Evolutionary conservation across 2,329 filamentous ascomycete genomes (phyloP), one percentile per base, ranked within the genome.

Genomic region (Hypoxylon sp.): DNA sequence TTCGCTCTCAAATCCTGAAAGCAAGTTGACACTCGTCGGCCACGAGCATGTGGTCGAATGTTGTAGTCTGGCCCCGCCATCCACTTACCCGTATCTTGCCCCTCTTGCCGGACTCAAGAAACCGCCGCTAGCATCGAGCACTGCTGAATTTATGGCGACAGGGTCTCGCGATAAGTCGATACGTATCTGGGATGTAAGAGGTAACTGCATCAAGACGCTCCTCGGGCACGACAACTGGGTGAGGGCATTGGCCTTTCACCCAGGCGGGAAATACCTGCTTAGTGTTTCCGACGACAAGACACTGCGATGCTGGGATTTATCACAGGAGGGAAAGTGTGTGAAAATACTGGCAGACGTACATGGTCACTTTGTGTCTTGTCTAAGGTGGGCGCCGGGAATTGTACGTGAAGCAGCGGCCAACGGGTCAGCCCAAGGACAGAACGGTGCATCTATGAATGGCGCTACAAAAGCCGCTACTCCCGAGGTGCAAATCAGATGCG

Each of bases 221-320:
- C 81, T 89, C 0, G 95, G 95, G 1, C 95, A 97, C 76, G 94
- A 97, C 77, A 97, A 97, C 77, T 98, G 95, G 95, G 88, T 98
- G 7, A 89, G 93, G 30, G 91, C 87, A 0, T 80, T 97, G 5
- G 89, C 93, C 8, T 98, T 97, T 78, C 95, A 97, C 74, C 95
- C 95, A 0, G 92, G 93, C 7, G 95, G 95, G 45, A 96, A 95
- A 79, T 97, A 96, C 74, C 85, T 98, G 1, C 81, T 98, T 5
- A 94, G 91, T 5, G 92, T 91, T 19, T 87, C 91, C 14, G 95
- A 98, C 77, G 95, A 98, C 81, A 97, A 96, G 81, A 94, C 93
- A 3, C 84, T 98, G 64, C 86, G 94, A 59, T 97, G 94, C 82
- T 98, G 95, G 95, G 95, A 98, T 81, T 82, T 98, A 25, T 86